A percentile compares a stretch with the other conserved stretches of the same genome.
These are phyloP conservation scores for Fraxinus xanthoxyloides DNA, from an alignment of 305 asterid species.

Conservation along the genomic window DNA sequence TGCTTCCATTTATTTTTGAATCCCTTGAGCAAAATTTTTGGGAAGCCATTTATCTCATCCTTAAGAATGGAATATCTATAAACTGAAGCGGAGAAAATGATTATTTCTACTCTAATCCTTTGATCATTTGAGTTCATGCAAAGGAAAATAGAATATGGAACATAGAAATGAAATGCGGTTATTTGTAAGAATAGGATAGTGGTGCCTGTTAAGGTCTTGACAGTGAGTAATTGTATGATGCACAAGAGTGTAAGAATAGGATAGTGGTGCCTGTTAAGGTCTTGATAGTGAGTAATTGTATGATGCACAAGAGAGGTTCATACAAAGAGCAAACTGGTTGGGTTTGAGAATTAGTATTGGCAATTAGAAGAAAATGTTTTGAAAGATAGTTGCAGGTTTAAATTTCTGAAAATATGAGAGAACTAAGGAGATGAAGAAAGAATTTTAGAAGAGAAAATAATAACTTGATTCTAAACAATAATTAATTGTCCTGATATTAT, in stretches of 20 bases:
- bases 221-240: background rate
- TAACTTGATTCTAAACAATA: background rate
- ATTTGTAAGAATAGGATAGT: background rate
- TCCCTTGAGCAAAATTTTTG: background rate
- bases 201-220: background rate
- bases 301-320: background rate
- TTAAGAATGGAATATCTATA: background rate
- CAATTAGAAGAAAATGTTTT: background rate
- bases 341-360: background rate
- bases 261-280: background rate
- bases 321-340: background rate
- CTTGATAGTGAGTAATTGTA: background rate
- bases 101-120: too few species aligned
- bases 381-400: background rate
- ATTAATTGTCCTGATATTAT: background rate
- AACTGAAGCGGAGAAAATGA: background rate
- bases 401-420: background rate
- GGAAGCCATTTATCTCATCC: background rate
- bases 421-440: background rate
- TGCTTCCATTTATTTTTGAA: background rate
- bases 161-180: background rate
- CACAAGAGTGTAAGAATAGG: background rate
- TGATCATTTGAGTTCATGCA: background rate
- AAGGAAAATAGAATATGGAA: background rate
- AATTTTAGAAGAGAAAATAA: background rate